Percentiles rank a stretch among this genome's conserved stretches.
These are phyloP conservation scores for Metschnikowia aberdeeniae DNA, from an alignment of 805 yeast genomes.

Conservation along the genomic window DNA sequence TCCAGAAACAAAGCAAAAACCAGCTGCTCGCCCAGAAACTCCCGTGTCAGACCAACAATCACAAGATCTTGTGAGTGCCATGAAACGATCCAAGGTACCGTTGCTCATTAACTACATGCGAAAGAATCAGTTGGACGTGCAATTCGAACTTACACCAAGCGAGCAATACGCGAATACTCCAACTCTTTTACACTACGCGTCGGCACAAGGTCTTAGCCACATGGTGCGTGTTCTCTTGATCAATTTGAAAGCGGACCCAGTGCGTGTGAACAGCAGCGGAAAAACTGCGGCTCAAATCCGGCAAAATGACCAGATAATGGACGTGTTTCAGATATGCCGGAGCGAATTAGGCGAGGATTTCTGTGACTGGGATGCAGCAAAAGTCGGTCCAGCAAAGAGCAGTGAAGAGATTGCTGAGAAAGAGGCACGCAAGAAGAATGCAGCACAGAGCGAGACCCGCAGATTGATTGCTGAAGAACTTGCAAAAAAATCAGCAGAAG, in stretches of 20 bases:
- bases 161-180: constrained; percentile 54
- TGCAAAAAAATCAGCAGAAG: constrained; percentile 36
- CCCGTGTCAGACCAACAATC: constrained; percentile 46
- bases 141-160: constrained; percentile 55
- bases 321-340: constrained; percentile 68
- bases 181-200: constrained; percentile 73
- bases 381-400: constrained; percentile 57
- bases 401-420: constrained; percentile 52
- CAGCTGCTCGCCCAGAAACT: constrained; percentile 1
- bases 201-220: constrained; percentile 61
- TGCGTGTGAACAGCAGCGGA: constrained; percentile 47
- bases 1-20: constrained; percentile 16
- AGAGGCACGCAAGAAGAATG: constrained; percentile 30
- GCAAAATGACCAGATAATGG: constrained; percentile 40
- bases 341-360: constrained; percentile 60
- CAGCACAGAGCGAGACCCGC: constrained; percentile 36
- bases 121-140: constrained; percentile 50
- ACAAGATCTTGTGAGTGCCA: constrained; percentile 49
- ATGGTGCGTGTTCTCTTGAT: constrained; percentile 62
- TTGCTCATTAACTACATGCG: constrained; percentile 59
- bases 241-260: constrained; percentile 69
- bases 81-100: constrained; percentile 77
- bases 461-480: constrained; percentile 41
- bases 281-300: constrained; percentile 70
- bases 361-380: constrained; percentile 67